Evolutionary conservation across 1,284 basidiomycete species (phyloP).

Genomic region (Sphaerobolus stellatus): DNA sequence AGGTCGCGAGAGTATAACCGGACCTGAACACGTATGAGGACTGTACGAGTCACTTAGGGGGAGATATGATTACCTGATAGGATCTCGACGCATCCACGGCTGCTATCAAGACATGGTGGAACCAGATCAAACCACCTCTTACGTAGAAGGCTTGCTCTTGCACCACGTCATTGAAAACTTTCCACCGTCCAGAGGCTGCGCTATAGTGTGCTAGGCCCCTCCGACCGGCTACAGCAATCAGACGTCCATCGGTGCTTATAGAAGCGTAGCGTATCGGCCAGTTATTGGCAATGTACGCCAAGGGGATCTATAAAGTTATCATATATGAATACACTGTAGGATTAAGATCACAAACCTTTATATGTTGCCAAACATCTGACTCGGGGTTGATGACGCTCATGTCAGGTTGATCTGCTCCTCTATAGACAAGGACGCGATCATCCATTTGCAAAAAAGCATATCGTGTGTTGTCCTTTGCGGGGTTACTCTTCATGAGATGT

Average conservation of each 20-base stretch:
- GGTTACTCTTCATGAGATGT: slow-evolving; percentile 1
- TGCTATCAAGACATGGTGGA: slow-evolving; percentile 92
- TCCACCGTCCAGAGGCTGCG: slow-evolving; percentile 93
- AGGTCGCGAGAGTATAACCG: slow-evolving; percentile 94
- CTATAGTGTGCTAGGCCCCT: slow-evolving; percentile 94
- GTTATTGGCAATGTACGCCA: slow-evolving; percentile 83
- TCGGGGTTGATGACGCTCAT: slow-evolving; percentile 99
- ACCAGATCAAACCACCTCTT: slow-evolving; percentile 93
- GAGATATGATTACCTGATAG: slow-evolving; percentile 60
- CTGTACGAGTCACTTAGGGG: slow-evolving; percentile 9
- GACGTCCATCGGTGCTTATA: slow-evolving; percentile 85
- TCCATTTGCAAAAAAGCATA: slow-evolving; percentile 97
- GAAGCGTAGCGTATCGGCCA: slow-evolving; percentile 96
- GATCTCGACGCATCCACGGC: slow-evolving; percentile 82
- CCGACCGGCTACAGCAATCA: slow-evolving; percentile 92
- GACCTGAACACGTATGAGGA: slow-evolving; percentile 51
- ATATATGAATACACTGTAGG: slow-evolving; percentile 11
- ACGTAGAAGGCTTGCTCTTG: slow-evolving; percentile 91
- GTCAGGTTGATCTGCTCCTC: slow-evolving; percentile 96
- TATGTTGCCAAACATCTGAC: slow-evolving; percentile 96
- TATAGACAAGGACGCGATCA: slow-evolving; percentile 91
- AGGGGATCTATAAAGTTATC: slow-evolving; percentile 65
- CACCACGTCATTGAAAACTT: slow-evolving; percentile 78
- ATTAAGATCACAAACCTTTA: slow-evolving; percentile 57
- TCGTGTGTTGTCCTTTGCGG: slow-evolving; percentile 80